Conservation (phyloP, 768 basidiomycete genomes). For the Ramaria sp. region DNA sequence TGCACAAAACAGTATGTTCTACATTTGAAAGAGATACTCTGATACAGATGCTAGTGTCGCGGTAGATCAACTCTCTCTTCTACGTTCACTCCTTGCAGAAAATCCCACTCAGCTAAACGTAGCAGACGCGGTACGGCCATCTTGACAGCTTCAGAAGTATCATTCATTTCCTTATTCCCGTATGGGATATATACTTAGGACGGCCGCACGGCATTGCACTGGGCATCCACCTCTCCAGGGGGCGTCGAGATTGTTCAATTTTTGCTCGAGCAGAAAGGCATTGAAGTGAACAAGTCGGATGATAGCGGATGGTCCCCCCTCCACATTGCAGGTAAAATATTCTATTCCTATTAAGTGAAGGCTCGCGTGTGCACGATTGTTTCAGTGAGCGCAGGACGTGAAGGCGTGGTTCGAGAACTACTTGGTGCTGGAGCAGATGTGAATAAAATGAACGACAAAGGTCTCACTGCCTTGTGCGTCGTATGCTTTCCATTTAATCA, state of each 20-base stretch:
- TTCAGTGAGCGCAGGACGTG: slow-evolving; percentile 72
- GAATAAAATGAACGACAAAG: slow-evolving; percentile 71
- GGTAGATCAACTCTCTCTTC: slow-evolving; percentile 60
- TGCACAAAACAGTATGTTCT: slow-evolving; percentile 50
- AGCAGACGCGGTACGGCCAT: slow-evolving; percentile 41
- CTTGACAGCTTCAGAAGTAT: slow-evolving; percentile 7
- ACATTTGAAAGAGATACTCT: background rate
- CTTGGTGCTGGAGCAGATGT: slow-evolving; percentile 78
- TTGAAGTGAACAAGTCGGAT: slow-evolving; percentile 59
- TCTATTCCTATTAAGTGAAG: background rate
- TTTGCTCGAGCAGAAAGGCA: slow-evolving; percentile 53
- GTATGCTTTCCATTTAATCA: background rate
- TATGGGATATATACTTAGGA: slow-evolving; percentile 34
- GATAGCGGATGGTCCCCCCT: slow-evolving; percentile 66
- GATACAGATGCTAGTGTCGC: background rate
- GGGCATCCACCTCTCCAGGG: slow-evolving; percentile 64
- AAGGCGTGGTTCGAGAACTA: slow-evolving; percentile 63
- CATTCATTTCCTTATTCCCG: background rate
- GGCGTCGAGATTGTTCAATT: slow-evolving; percentile 55
- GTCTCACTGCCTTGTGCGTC: slow-evolving; percentile 71
- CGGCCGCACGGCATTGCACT: slow-evolving; percentile 73
- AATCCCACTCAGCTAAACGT: slow-evolving; percentile 52
- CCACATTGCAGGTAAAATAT: slow-evolving; percentile 56
- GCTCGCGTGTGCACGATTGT: slow-evolving; percentile 1
- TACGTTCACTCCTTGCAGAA: slow-evolving; percentile 53